phyloP scores from a whole-genome alignment of 495 filamentous ascomycete genomes.

The Articulospora tetracladia region DNA sequence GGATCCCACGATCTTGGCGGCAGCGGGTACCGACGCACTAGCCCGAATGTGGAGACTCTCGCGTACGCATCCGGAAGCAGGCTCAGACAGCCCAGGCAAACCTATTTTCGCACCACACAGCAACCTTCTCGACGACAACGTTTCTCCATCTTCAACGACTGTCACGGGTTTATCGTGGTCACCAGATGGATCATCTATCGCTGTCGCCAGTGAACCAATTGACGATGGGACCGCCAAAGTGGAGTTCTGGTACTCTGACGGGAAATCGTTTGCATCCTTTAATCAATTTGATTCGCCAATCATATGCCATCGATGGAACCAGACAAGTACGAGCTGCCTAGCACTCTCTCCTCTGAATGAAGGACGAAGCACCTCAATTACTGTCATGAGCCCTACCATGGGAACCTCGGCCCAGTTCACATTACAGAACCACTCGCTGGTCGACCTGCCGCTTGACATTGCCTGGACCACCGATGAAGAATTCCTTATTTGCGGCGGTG shows the following conservation, averaged over 20 bases:
- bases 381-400: constrained; percentile 41
- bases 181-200: constrained; percentile 58
- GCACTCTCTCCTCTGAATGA: constrained; percentile 46
- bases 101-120: constrained; percentile 22
- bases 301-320: constrained; percentile 59
- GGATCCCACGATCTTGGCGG: constrained; percentile 70
- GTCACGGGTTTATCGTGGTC: constrained; percentile 72
- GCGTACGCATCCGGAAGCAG: constrained; percentile 39
- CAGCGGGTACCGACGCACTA: constrained; percentile 70
- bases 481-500: constrained; percentile 56
- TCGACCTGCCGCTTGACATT: constrained; percentile 47
- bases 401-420: constrained; percentile 35
- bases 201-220: constrained; percentile 58
- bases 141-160: constrained; percentile 35
- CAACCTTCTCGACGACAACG: constrained; percentile 34
- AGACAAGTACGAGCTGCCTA: constrained; percentile 46
- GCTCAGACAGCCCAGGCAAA: constrained; percentile 23
- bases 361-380: constrained; percentile 42
- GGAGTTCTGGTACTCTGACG: constrained; percentile 62
- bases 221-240: constrained; percentile 57
- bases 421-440: constrained; percentile 39
- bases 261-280: constrained; percentile 40
- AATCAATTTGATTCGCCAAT: constrained; percentile 48
- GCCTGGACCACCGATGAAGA: constrained; percentile 55
- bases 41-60: constrained; percentile 75